Base-by-base conservation (phyloP, 768 basidiomycete species). In the Psilocybe azurescens region DNA sequence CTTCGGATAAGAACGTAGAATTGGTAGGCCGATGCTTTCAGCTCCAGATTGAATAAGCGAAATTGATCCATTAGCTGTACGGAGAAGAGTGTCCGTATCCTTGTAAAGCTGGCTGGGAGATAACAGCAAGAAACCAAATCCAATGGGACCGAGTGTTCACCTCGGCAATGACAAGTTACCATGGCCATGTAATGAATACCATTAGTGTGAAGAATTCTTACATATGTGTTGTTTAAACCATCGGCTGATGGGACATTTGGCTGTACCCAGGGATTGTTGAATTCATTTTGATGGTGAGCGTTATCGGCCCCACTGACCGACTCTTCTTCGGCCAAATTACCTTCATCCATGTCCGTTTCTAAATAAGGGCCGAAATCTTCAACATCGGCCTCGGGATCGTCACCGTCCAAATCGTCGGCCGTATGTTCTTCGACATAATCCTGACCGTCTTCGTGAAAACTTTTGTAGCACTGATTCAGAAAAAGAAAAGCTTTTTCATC, bases 21-120 rank as follows among this genome's bases (percentile, higher is more conserved):
- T 11, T 60, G 59, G 44, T 60, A 61, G 1, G 60, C 53, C 1
- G 36, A 56, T 3, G 60, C 59, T 33, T 60, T 60, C 39, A 60
- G 14, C 32, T 60, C 59, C 4, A 52, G 44, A 48, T 60, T 60
- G 29, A 29, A 53, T 3, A 60, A 5, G 2, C 59, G 9, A 33
- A 60, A 60, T 14, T 16, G 10, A 20, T 60, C 59, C 7, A 60
- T 20, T 5, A 54, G 9, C 8, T 60, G 39, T 1, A 28, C 39
- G 1, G 51, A 29, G 20, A 60, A 60, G 4, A 60, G 9, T 1
- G 59, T 60, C 30, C 24, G 11, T 20, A 54, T 48, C 10, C 33
- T 14, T 18, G 32, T 5, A 53, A 60, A 60, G 36, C 52, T 60
- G 14, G 59, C 24, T 0, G 59, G 59, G 2, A 60, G 6, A 1